Evolutionary conservation across 345 rosid species (phyloP), one percentile per base, ranked within the genome.

Genomic region (Sonneratia caseolaris): DNA sequence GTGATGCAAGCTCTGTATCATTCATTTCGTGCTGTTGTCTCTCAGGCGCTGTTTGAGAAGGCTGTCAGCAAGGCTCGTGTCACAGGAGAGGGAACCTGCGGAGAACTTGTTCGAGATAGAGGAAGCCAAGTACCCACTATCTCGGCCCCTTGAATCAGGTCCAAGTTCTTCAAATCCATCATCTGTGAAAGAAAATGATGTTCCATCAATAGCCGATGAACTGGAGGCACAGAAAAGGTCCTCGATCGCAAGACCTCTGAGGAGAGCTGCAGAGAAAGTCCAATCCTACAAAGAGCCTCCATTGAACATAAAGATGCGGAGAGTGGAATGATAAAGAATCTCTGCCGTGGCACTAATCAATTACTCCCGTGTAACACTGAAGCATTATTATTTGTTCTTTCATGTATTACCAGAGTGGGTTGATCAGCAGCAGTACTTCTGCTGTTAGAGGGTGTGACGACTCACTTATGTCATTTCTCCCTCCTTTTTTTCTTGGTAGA

Each of bases 21-120:
- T 71, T 35, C 67, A 51, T 37, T 42, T 56, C 24, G 67, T 56
- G 74, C 38, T 27, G 37, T 47, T 47, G 10, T 27, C 32, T 4
- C 14, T 74, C 67, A 89, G 93, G 76, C 89, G 76, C 37, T 82
- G 87, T 38, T 59, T 79, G 79, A 83, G 88, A 82, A 83, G 91
- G 72, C 89, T 79, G 71, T 86, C 97, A 37, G 83, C 85, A 15
- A 84, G 81, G 79, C 81, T 84, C 71, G 81, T 72, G 76, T 79
- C 87, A 68, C 81, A 82, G 18, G 78, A 77, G 73, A 73, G 36
- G 40, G 89, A 76, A 64, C 76, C 84, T 3, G 69, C 73, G 0
- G 91, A 82, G 74, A 82, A 90, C 76, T 79, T 87, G 70, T 85
- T 88, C 66, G 96, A 92, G 77, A 81, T 88, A 2, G 87, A 85